These are phyloP conservation scores for Dothideomycetidae sp. DNA, from an alignment of 2,329 filamentous ascomycete genomes.

Conservation along the genomic window DNA sequence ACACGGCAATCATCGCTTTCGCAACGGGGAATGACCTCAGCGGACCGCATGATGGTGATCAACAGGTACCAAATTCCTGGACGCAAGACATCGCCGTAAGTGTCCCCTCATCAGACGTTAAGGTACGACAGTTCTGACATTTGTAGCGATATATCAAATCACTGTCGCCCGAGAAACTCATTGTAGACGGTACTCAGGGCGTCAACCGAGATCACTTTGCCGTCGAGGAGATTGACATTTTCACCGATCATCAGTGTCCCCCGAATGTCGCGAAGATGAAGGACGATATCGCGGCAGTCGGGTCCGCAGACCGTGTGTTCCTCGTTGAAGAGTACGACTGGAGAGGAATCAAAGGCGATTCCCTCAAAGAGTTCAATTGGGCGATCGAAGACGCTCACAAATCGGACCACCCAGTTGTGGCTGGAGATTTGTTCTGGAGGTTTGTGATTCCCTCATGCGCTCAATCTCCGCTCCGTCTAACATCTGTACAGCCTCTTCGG, in stretches of 20 bases:
- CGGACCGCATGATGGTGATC: slow-evolving; percentile 31
- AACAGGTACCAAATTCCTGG: slow-evolving; percentile 31
- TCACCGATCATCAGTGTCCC: slow-evolving; percentile 36
- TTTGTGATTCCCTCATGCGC: too few species aligned
- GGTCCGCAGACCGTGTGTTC: slow-evolving; percentile 27
- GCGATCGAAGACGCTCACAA: slow-evolving; percentile 26
- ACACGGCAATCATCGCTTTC: slow-evolving; percentile 37
- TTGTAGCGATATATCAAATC: slow-evolving; percentile 25
- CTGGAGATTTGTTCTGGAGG: slow-evolving; percentile 35
- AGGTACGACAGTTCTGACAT: neutral
- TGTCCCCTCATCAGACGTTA: too few species aligned
- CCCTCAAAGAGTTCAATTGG: slow-evolving; percentile 28
- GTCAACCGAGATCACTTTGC: slow-evolving; percentile 31
- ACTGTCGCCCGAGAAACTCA: slow-evolving; percentile 31
- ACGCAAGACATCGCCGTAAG: slow-evolving; percentile 26
- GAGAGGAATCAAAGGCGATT: slow-evolving; percentile 24
- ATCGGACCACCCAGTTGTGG: slow-evolving; percentile 19
- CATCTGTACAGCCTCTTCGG: slow-evolving; percentile 35
- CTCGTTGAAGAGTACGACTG: slow-evolving; percentile 37
- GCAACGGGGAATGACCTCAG: slow-evolving; percentile 38
- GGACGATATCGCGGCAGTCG: slow-evolving; percentile 26
- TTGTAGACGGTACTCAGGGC: slow-evolving; percentile 37
- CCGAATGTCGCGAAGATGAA: slow-evolving; percentile 27
- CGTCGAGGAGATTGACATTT: slow-evolving; percentile 33
- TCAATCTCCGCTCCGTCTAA: too few species aligned